Base-by-base conservation (phyloP, 768 basidiomycete species). In the Termitomyces sp. region DNA sequence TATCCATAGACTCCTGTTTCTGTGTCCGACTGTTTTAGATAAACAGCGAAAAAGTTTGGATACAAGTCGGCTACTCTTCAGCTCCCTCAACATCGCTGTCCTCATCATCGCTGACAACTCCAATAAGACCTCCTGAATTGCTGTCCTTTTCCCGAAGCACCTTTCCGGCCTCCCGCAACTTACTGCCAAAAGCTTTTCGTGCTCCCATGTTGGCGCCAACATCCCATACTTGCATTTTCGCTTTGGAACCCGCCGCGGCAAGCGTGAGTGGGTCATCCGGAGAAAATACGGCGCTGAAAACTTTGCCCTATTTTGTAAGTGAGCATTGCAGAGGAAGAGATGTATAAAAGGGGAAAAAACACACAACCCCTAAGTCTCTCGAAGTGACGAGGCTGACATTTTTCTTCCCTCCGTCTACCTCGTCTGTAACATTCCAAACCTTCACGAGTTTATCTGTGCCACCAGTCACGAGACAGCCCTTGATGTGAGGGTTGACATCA, bases 391-490 rank as follows among this genome's bases (percentile, higher is more conserved):
- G 77, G 69, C 86, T 90, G 67, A 96, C 90, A 55, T 82, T 83
- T 36, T 83, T 78, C 74, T 88, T 90, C 29, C 81, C 85, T 7
- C 75, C 77, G 18, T 77, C 77, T 36, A 78, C 78, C 47, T 84
- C 85, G 59, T 90, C 88, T 44, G 75, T 77, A 48, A 96, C 77
- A 67, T 98, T 98, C 97, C 97, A 99, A 4, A 98, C 79, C 72
- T 98, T 98, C 69, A 97, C 92, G 34, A 92, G 75, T 69, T 95
- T 97, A 77, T 98, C 97, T 20, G 88, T 87, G 2, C 97, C 97
- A 20, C 96, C 97, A 0, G 97, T 98, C 18, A 82, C 92, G 63
- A 99, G 77, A 71, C 92, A 95, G 1, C 97, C 97, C 54, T 83
- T 85, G 41, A 98, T 80, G 66, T 92, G 86, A 4, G 94, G 86